Evolutionary conservation across 129 eudicot genomes (phyloP).

Genomic region (Smallanthus sonchifolius): DNA sequence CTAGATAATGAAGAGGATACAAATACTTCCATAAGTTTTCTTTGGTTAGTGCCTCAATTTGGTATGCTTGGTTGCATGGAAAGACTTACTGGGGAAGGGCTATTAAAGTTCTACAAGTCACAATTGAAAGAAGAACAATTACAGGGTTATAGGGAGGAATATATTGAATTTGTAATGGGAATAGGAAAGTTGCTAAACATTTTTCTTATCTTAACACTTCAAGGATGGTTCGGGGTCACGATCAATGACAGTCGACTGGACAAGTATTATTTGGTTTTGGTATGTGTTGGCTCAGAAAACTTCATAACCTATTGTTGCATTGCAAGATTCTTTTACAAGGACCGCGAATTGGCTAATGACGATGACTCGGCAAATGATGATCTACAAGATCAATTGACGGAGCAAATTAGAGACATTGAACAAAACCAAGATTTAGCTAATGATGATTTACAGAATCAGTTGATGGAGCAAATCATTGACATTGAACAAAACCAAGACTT

Average conservation of each 20-base stretch:
- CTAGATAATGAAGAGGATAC: neutral
- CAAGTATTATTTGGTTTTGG: neutral
- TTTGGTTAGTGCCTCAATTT: neutral
- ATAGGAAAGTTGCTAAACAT: neutral
- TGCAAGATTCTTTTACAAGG: neutral
- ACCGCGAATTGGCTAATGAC: neutral
- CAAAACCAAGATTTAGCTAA: too few species aligned
- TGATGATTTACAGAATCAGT: too few species aligned
- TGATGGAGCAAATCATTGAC: too few species aligned
- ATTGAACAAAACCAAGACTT: too few species aligned
- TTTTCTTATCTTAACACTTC: neutral
- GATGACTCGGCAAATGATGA: too few species aligned
- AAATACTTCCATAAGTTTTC: neutral
- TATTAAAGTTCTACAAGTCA: neutral
- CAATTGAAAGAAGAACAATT: neutral
- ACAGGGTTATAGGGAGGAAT: neutral
- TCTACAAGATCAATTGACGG: too few species aligned
- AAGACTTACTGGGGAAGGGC: neutral
- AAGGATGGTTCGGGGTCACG: slow-evolving; percentile 4
- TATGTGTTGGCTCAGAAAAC: neutral
- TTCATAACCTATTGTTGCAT: neutral
- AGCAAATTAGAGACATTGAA: too few species aligned
- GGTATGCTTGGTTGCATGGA: slow-evolving; percentile 5
- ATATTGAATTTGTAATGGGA: neutral
- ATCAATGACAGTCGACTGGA: slow-evolving; percentile 2